Conservation (phyloP, 192 early-diverging fungal genomes). For the Chytriomyces sp. region DNA sequence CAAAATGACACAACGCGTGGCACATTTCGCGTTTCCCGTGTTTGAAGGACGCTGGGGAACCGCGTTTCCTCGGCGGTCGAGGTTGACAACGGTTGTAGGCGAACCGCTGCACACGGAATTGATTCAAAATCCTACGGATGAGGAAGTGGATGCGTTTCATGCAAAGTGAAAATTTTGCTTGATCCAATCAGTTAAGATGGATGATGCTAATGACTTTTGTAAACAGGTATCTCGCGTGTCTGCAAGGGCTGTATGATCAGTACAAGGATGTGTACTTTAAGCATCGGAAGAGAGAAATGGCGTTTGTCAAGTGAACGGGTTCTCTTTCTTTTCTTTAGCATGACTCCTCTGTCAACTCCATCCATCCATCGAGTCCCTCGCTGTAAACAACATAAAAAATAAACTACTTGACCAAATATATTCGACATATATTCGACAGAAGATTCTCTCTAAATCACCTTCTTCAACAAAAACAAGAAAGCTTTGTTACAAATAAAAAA, state of each 20-base stretch:
- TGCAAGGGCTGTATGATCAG: slow-evolving; percentile 35
- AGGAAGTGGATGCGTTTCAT: slow-evolving; percentile 36
- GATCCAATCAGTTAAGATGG: background rate
- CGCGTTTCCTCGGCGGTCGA: slow-evolving; percentile 19
- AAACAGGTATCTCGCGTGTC: slow-evolving; percentile 32
- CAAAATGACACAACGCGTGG: slow-evolving; percentile 27
- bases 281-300: slow-evolving; percentile 39
- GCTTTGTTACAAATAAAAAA: too few relatives aligned
- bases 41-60: slow-evolving; percentile 34
- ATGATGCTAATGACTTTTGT: background rate
- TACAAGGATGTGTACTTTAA: slow-evolving; percentile 45
- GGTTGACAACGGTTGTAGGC: slow-evolving; percentile 23
- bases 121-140: background rate
- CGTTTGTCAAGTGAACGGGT: slow-evolving; percentile 35
- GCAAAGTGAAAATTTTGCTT: slow-evolving; percentile 1
- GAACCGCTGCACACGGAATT: slow-evolving; percentile 17
- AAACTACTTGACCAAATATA: too few relatives aligned
- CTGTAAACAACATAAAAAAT: too few relatives aligned
- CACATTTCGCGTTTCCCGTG: slow-evolving; percentile 34
- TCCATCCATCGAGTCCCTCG: too few relatives aligned
- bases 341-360: too few relatives aligned
- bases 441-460: too few relatives aligned
- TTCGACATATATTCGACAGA: too few relatives aligned
- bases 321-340: background rate
- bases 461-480: too few relatives aligned